Percentiles rank a stretch among this genome's conserved stretches.
Conservation (phyloP, 306 rosid species). For the Lupinus albus region DNA sequence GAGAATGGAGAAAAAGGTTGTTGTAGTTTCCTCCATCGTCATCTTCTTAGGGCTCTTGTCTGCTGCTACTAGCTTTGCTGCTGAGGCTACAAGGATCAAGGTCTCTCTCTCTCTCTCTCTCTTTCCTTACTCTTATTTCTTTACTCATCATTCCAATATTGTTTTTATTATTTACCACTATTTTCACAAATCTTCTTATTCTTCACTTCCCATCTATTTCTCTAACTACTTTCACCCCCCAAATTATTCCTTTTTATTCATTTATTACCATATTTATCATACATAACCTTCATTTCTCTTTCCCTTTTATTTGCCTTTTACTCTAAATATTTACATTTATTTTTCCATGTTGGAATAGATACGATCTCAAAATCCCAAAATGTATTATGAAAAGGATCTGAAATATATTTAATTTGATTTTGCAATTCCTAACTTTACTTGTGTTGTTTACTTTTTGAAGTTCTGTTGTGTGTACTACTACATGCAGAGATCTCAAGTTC, state of each 20-base stretch:
- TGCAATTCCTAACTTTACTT: neutral
- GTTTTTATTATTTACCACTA: neutral
- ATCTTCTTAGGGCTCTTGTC: conserved; percentile 73
- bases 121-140: neutral
- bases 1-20: conserved; percentile 68
- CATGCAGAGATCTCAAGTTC: conserved; percentile 68
- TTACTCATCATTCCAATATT: neutral
- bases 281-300: too few species aligned
- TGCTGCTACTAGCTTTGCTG: conserved; percentile 78
- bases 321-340: neutral
- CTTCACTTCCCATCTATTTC: neutral
- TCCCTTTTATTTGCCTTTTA: too few species aligned
- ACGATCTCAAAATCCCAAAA: neutral
- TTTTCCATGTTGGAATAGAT: conserved; percentile 19
- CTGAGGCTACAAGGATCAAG: conserved; percentile 84
- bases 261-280: too few species aligned
- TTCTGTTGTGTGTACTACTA: conserved; percentile 7
- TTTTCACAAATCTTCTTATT: neutral
- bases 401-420: too few species aligned
- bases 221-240: neutral
- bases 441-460: neutral
- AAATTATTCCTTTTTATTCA: conserved; percentile 10
- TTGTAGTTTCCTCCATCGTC: conserved; percentile 55
- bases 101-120: conserved; percentile 32
- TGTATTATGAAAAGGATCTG: too few species aligned